phyloP scores from a whole-genome alignment of 257 asterid genomes.

The Cruciata laevipes region DNA sequence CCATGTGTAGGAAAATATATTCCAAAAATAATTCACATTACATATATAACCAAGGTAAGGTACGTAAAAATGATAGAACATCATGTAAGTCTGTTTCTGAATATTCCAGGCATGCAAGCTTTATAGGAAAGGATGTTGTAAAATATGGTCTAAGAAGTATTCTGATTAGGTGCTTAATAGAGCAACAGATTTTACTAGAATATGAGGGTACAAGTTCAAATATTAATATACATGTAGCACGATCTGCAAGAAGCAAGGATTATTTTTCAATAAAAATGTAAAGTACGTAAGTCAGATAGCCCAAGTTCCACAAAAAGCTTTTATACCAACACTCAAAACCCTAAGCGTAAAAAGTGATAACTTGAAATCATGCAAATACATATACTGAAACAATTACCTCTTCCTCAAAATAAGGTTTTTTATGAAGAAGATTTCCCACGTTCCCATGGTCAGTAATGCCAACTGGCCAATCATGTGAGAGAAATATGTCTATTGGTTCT shows the following conservation, averaged over 20 bases:
- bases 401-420: slow-evolving; percentile 59
- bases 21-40: not conserved
- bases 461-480: slow-evolving; percentile 97
- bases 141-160: not conserved
- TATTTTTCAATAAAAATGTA: not conserved
- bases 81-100: not conserved
- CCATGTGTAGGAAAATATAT: not conserved
- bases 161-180: not conserved
- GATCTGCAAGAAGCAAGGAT: not conserved
- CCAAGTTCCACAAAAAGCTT: not conserved
- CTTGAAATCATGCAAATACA: not conserved
- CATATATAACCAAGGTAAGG: not conserved
- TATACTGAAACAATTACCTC: slow-evolving; percentile 44
- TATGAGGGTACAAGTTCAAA: not conserved
- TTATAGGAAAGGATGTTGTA: not conserved
- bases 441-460: slow-evolving; percentile 76
- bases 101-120: not conserved
- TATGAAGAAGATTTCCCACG: slow-evolving; percentile 50
- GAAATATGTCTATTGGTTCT: slow-evolving; percentile 89
- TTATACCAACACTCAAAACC: not conserved
- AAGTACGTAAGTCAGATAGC: not conserved
- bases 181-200: not conserved
- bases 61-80: not conserved
- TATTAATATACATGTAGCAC: not conserved
- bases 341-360: not conserved